Percentiles rank a stretch among this genome's conserved stretches.
Evolutionary conservation across 129 eudicot genomes (phyloP).

Genomic region (Chrysanthemum lavandulifolium): DNA sequence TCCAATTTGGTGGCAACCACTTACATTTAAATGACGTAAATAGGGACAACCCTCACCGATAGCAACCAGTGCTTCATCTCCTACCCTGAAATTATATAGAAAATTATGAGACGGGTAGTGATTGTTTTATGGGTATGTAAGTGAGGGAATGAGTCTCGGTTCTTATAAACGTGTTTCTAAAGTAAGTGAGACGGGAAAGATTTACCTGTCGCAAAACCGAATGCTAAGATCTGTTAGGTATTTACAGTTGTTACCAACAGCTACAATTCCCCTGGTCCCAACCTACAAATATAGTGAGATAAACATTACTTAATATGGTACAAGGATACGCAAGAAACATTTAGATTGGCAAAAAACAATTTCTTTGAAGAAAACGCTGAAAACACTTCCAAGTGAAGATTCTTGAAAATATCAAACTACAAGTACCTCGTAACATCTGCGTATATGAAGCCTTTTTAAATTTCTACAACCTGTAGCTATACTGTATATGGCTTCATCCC

Average conservation of each 20-base stretch:
- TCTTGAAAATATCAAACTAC: neutral
- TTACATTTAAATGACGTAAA: conserved; percentile 72
- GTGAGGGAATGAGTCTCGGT: no score
- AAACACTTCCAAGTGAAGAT: neutral
- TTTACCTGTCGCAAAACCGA: conserved; percentile 82
- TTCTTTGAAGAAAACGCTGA: neutral
- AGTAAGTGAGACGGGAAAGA: conserved; percentile 2
- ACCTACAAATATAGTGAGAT: conserved; percentile 43
- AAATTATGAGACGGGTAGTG: neutral
- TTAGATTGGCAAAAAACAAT: neutral
- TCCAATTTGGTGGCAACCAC: conserved; percentile 90
- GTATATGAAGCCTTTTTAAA: conserved; percentile 82
- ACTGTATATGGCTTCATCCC: conserved; percentile 82
- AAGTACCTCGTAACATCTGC: conserved; percentile 83
- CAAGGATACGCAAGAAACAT: no score
- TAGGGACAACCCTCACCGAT: conserved; percentile 78
- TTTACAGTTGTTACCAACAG: conserved; percentile 86
- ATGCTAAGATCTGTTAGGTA: conserved; percentile 77
- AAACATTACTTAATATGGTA: neutral
- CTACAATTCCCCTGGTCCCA: conserved; percentile 74
- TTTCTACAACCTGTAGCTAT: conserved; percentile 75
- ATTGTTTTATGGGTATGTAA: no score
- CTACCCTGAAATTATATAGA: conserved; percentile 54
- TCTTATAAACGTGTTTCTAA: neutral
- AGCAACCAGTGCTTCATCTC: conserved; percentile 80